Evolutionary conservation across 192 early-diverging fungal genomes (phyloP), one percentile per base, ranked within the genome.

Genomic region (Backusella circina): DNA sequence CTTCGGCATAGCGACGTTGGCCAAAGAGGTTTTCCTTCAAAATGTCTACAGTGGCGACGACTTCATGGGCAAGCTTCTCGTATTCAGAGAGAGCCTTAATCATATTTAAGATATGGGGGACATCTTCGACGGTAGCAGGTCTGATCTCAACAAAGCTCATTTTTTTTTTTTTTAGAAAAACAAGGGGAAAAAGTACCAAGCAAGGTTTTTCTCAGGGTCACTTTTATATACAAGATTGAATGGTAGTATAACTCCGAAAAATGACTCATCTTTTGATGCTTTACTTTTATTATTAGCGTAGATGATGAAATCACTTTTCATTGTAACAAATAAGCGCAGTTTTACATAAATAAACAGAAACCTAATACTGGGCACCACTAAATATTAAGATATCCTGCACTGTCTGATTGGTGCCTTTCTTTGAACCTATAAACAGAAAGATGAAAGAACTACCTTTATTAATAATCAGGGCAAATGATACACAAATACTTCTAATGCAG

Each of bases 41-140:
- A 33, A 87, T 76, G 1, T 86, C 86, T 70, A 90, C 91, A 15
- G 93, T 95, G 3, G 93, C 94, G 4, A 85, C 83, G 16, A 93
- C 91, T 50, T 90, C 84, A 33, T 94, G 84, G 3, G 87, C 77
- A 7, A 91, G 86, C 75, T 93, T 91, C 75, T 97, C 95, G 74
- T 91, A 95, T 44, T 83, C 71, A 1, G 95, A 94, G 65, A 97
- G 89, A 21, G 89, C 76, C 57, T 87, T 80, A 74, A 95, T 94
- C 78, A 95, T 92, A 38, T 77, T 70, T 32, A 93, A 81, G 61
- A 96, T 91, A 30, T 88, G 77, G 5, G 86, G 84, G 36, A 88
- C 86, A 71, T 96, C 92, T 1, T 79, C 72, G 32, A 81, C 76
- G 0, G 83, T 88, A 3, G 94, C 92, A 0, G 90, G 80, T 39